Evolutionary conservation across 1,139 yeast genomes (phyloP).

Genomic region (Debaryomyces fabryi): DNA sequence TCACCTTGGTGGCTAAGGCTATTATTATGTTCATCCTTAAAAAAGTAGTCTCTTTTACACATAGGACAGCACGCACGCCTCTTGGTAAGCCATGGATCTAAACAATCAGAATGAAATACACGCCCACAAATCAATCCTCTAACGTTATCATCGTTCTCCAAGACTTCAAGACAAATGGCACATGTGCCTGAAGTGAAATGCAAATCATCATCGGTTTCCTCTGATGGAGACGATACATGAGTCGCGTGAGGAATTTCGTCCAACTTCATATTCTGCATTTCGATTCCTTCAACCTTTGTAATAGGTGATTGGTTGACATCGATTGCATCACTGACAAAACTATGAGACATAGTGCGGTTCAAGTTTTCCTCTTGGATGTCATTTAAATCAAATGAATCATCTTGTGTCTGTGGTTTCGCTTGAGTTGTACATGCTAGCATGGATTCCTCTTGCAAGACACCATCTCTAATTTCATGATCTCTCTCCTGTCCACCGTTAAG

Average conservation of each 20-base stretch:
- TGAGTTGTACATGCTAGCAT: not conserved
- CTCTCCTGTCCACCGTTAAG: conserved; percentile 56
- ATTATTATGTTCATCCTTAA: conserved; percentile 30
- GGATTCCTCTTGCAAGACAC: conserved; percentile 38
- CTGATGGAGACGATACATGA: not conserved
- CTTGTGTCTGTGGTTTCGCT: not conserved
- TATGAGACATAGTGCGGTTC: conserved; percentile 5
- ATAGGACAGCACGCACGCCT: conserved; percentile 84
- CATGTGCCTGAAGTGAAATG: conserved; percentile 75
- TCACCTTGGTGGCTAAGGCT: not conserved
- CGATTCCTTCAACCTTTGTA: conserved; percentile 11
- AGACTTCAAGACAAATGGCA: conserved; percentile 74
- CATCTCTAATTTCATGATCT: conserved; percentile 37
- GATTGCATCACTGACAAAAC: not conserved
- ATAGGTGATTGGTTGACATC: not conserved
- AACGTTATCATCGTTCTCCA: conserved; percentile 64
- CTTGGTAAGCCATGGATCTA: conserved; percentile 80
- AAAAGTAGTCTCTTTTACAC: conserved; percentile 73
- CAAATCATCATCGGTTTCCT: conserved; percentile 27
- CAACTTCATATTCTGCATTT: conserved; percentile 13
- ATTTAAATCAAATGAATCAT: conserved; percentile 17
- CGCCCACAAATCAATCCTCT: conserved; percentile 83
- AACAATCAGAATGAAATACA: conserved; percentile 77
- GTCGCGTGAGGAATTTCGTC: not conserved
- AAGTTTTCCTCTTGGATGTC: conserved; percentile 23